phyloP scores from a whole-genome alignment of 164 flowering plant species.

The Hamamelis virginiana region DNA sequence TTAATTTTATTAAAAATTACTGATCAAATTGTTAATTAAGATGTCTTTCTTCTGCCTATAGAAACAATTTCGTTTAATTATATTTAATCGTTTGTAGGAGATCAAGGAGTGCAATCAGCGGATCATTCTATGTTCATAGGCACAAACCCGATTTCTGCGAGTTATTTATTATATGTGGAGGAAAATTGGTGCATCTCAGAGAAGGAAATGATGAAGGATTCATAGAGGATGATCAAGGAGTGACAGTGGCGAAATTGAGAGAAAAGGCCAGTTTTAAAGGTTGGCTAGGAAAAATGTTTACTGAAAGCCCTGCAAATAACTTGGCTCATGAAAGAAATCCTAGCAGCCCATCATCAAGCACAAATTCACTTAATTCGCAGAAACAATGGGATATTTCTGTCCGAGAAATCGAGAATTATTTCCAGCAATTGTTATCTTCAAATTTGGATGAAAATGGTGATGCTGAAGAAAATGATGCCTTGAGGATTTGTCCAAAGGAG shows the following conservation, averaged over 20 bases:
- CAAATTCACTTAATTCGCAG: slow-evolving; percentile 5
- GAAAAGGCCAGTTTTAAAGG: slow-evolving; percentile 33
- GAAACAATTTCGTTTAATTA: no score
- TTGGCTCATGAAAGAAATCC: slow-evolving; percentile 5
- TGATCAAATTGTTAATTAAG: no score
- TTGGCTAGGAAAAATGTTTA: slow-evolving; percentile 43
- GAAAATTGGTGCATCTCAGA: slow-evolving; percentile 42
- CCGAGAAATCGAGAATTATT: slow-evolving; percentile 47
- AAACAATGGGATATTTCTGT: slow-evolving; percentile 41
- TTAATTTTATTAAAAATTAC: not conserved
- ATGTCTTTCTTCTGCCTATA: no score
- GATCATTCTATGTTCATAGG: slow-evolving; percentile 47
- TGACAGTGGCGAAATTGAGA: slow-evolving; percentile 26
- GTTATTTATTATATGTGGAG: slow-evolving; percentile 48
- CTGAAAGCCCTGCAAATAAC: slow-evolving; percentile 11
- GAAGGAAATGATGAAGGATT: slow-evolving; percentile 41
- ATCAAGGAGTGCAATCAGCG: slow-evolving; percentile 47
- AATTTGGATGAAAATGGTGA: slow-evolving; percentile 21
- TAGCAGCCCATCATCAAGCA: not conserved
- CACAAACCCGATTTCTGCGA: slow-evolving; percentile 60
- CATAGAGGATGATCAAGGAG: slow-evolving; percentile 47
- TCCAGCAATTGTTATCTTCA: slow-evolving; percentile 31
- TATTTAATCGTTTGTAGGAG: slow-evolving; percentile 31
- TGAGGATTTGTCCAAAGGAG: slow-evolving; percentile 10
- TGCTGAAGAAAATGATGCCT: slow-evolving; percentile 16